A percentile compares a stretch with the other conserved stretches of the same genome.
phyloP scores from a whole-genome alignment of 2,329 filamentous ascomycete genomes.

The Anisogramma anomala region DNA sequence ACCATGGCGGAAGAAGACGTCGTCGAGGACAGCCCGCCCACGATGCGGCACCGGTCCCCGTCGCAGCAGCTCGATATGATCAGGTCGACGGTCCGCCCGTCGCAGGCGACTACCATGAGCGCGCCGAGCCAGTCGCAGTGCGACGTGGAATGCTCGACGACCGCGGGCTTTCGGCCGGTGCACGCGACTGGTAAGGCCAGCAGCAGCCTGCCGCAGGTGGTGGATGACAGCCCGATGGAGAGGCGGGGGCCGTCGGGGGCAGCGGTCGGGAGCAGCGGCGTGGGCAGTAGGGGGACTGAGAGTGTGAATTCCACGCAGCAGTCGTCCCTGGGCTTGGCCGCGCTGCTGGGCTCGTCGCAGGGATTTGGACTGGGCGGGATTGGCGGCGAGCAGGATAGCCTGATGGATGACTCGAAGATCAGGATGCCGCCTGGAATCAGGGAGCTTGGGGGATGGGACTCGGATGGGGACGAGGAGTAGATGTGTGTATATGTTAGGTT shows the following conservation, averaged over 20 bases:
- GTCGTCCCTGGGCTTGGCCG: conserved; percentile 19
- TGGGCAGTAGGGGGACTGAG: too few relatives aligned
- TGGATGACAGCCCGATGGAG: conserved; percentile 18
- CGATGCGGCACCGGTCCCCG: background rate
- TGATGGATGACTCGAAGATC: conserved; percentile 28
- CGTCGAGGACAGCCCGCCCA: conserved; percentile 2
- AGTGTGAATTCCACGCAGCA: too few relatives aligned
- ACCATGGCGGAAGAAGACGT: background rate
- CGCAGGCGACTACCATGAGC: conserved; percentile 34
- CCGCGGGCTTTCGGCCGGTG: background rate
- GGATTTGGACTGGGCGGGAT: conserved; percentile 31
- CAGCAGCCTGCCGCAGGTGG: conserved; percentile 10
- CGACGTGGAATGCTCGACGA: background rate
- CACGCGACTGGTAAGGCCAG: background rate
- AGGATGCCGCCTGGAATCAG: conserved; percentile 22
- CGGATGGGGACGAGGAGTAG: conserved; percentile 14
- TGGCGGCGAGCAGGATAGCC: conserved; percentile 24
- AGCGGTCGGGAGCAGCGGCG: background rate
- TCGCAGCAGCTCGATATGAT: background rate
- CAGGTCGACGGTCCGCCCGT: conserved; percentile 23
- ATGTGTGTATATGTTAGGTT: background rate
- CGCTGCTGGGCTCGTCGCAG: conserved; percentile 32
- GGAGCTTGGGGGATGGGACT: conserved; percentile 31
- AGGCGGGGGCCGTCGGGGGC: conserved; percentile 6
- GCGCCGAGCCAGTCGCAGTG: conserved; percentile 20